Base-by-base conservation (phyloP, 495 filamentous ascomycete genomes). In the Daldinia childiae region DNA sequence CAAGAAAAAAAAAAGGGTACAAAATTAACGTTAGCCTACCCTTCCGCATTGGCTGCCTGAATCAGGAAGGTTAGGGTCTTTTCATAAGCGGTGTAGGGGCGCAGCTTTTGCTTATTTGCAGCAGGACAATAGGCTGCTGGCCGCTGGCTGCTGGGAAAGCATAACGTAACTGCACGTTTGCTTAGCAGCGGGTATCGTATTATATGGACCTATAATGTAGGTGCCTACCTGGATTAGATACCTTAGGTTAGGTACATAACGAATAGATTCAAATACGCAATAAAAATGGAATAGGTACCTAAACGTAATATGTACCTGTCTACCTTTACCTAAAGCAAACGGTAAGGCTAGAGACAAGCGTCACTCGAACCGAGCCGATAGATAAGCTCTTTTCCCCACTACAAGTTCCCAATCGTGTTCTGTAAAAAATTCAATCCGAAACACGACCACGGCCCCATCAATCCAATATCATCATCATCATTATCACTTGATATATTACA, bases 11-110 rank as follows among this genome's bases (percentile, higher is more conserved):
- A 58, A 59, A 21, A 36, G 14, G 7, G 55, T 32, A 32, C 2
- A 32, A 9, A 32, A 32, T 32, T 32, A 32, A 32, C 29, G 29
- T 32, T 34, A 45, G 41, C 41, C 41, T 45, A 45, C 43, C 17
- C 43, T 19, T 24, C 43, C 43, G 17, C 7, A 48, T 19, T 48
- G 17, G 43, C 43, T 19, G 17, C 19, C 43, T 6, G 43, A 48
- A 48, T 48, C 19, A 48, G 17, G 43, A 48, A 48, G 43, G 19
- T 48, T 48, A 12, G 17, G 17, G 41, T n/a, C 41, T 21, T 24
- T 21, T 48, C 1, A 21, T 9, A 72, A 68, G 69, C 69, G 69
- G 69, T 72, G 64, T 68, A 68, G 55, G 19, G 69, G 69, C 69
- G 64, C 64, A 72, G 69, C 64, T 48, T 48, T 48, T 29, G 55